These are phyloP conservation scores for Albugo candida DNA, from an alignment of 352 stramenopile genomes.

Conservation along the genomic window DNA sequence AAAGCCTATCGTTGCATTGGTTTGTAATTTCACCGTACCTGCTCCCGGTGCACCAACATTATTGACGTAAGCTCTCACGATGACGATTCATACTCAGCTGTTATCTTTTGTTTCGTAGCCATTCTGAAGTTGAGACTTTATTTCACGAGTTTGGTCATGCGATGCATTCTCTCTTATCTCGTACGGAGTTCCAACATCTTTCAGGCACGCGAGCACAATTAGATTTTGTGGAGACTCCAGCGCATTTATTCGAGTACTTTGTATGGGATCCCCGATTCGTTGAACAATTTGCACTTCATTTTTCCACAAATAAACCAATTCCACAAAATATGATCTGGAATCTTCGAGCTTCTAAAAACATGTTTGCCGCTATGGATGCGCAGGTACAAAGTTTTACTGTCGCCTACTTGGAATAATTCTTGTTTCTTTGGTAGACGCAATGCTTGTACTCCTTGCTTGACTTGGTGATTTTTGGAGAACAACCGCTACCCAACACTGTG, in stretches of 20 bases:
- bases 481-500: slow-evolving; percentile 25
- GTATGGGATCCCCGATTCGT: slow-evolving; percentile 82
- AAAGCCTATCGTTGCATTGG: slow-evolving; percentile 87
- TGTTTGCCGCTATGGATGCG: slow-evolving; percentile 82
- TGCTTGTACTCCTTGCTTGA: slow-evolving; percentile 72
- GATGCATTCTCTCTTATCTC: slow-evolving; percentile 90
- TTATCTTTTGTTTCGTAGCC: slow-evolving; percentile 14
- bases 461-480: slow-evolving; percentile 40
- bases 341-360: slow-evolving; percentile 58
- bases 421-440: slow-evolving; percentile 28
- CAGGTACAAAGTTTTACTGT: slow-evolving; percentile 17
- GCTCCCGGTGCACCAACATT: slow-evolving; percentile 45
- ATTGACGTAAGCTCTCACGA: slow-evolving; percentile 19
- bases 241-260: slow-evolving; percentile 97
- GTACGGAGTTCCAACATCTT: slow-evolving; percentile 94
- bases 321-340: slow-evolving; percentile 53
- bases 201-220: slow-evolving; percentile 84
- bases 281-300: slow-evolving; percentile 61
- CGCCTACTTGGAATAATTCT: slow-evolving; percentile 12
- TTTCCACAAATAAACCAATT: slow-evolving; percentile 60
- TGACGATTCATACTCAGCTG: slow-evolving; percentile 1
- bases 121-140: slow-evolving; percentile 93
- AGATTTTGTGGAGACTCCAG: slow-evolving; percentile 92
- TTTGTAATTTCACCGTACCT: slow-evolving; percentile 77
- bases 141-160: slow-evolving; percentile 98